Base-by-base conservation (phyloP, 441 rosid species). In the Melastoma candidum region DNA sequence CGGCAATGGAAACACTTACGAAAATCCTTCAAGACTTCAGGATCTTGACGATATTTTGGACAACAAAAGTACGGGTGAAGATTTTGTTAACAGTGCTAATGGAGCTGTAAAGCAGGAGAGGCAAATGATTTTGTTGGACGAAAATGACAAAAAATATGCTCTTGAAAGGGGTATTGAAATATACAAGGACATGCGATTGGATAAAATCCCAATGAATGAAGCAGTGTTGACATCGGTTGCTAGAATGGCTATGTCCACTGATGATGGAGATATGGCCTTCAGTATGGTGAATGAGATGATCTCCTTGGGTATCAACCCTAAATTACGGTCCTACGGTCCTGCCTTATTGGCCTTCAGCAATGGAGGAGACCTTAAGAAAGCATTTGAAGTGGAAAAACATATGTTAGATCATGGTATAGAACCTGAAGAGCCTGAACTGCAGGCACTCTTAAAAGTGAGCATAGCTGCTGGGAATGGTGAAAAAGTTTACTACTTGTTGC, bases 401-500 rank as follows among this genome's bases (percentile, higher is more conserved):
- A 81, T 81, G 85, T 66, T 78, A 71, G 76, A 78, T 63, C 70
- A 75, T 62, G 83, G 83, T 55, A 76, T 84, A 14, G 48, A 56
- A 47, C 83, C 87, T 0, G 92, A 78, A 71, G 83, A 81, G 63
- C 81, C 79, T 46, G 87, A 81, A 70, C 60, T 81, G 24, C 78
- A 71, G 60, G 82, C 83, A 45, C 80, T 84, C 58, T 66, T 84
- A 51, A 73, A 70, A 64, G 68, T 72, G 24, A 73, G 80, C 63
- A 62, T 75, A 44, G 74, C 39, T 36, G 76, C 74, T 13, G 72
- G 82, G 58, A 77, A 68, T 59, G 78, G 73, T 24, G 81, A 78
- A 53, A 81, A 67, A 67, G 92, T 81, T 46, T 84, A 84, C 63
- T 66, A 84, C 60, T 24, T 84, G 63, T 64, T 81, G 73, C 85